Evolutionary conservation across 192 early-diverging fungal genomes (phyloP), one percentile per base, ranked within the genome.

Genomic region (Gamsiella multidivaricata): DNA sequence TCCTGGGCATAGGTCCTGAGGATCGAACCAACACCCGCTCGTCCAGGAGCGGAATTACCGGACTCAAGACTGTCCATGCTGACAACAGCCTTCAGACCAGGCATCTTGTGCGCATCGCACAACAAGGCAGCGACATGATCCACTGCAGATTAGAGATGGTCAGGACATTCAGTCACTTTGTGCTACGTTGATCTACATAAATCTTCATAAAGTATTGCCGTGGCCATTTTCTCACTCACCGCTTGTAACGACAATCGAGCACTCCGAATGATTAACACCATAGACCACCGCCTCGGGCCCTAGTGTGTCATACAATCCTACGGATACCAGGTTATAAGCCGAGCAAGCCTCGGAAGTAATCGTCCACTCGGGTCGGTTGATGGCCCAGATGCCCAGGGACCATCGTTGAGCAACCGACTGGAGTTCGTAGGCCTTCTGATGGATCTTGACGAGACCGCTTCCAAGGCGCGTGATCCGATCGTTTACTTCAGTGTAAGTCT

Each of bases 221-320:
- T n/a, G n/a, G n/a, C n/a, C n/a, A n/a, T 10, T 28, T 29, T 42
- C 43, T 22, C 49, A 54, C 61, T 20, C 69, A 78, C 74, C 74
- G 55, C 74, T 88, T 54, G 90, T 89, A 33, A 93, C 84, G n/a
- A 95, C 71, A 26, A 91, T 65, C 26, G 87, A 80, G 52, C 92
- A 83, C 39, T 94, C 94, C 11, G 94, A 85, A 53, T 96, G 94
- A 79, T 94, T 95, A 23, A 97, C 66, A 39, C 97, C 94, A 61
- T 91, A 95, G 80, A 92, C 88, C 43, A 97, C 83, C 10, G 93
- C 86, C 29, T 94, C 92, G 0, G 89, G 87, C 51, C 94, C 97
- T 17, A 97, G 86, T 20, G 95, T 95, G 70, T 97, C 96, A 79
- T 96, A 96, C 34, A 97, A 82, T 6, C 95, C 89, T 12, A 96